Evolutionary conservation across 352 stramenopile species (phyloP).

Genomic region (Hyaloperonospora brassicae): DNA sequence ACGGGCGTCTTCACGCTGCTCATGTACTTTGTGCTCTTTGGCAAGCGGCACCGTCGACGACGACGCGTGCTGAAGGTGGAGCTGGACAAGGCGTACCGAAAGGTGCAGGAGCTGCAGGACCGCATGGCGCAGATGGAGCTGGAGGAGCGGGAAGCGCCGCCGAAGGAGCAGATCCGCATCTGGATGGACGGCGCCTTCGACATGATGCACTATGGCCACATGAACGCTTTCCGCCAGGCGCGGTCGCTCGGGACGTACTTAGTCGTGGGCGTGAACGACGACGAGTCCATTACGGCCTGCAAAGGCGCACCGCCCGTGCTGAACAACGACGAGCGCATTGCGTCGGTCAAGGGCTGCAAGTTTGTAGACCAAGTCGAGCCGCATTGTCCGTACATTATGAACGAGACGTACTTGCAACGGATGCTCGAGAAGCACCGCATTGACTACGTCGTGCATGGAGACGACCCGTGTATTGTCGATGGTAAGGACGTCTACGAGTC

Average conservation of each 20-base stretch:
- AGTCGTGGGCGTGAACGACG: slow-evolving; percentile 97
- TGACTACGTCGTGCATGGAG: slow-evolving; percentile 98
- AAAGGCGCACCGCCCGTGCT: slow-evolving; percentile 94
- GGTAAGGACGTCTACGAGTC: slow-evolving; percentile 97
- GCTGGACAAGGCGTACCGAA: slow-evolving; percentile 63
- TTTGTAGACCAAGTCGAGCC: slow-evolving; percentile 98
- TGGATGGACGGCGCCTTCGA: slow-evolving; percentile 99
- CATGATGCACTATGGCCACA: slow-evolving; percentile 99
- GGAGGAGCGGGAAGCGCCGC: slow-evolving; percentile 45
- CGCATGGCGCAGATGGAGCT: slow-evolving; percentile 78
- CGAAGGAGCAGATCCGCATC: slow-evolving; percentile 91
- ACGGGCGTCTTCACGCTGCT: slow-evolving; percentile 77
- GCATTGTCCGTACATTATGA: slow-evolving; percentile 98
- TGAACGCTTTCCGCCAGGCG: slow-evolving; percentile 98
- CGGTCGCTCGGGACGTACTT: slow-evolving; percentile 94
- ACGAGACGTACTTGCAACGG: slow-evolving; percentile 94
- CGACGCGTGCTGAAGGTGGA: slow-evolving; percentile 64
- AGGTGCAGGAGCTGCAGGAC: slow-evolving; percentile 80
- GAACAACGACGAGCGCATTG: slow-evolving; percentile 94
- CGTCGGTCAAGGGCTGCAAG: slow-evolving; percentile 95
- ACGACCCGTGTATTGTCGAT: slow-evolving; percentile 98
- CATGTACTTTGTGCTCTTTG: slow-evolving; percentile 84
- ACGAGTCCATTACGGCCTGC: slow-evolving; percentile 94
- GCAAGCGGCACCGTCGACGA: slow-evolving; percentile 71
- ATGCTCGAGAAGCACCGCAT: slow-evolving; percentile 97